A percentile compares a stretch with the other conserved stretches of the same genome.
Conservation (phyloP, 768 basidiomycete genomes). For the Lyophyllum shimeji region DNA sequence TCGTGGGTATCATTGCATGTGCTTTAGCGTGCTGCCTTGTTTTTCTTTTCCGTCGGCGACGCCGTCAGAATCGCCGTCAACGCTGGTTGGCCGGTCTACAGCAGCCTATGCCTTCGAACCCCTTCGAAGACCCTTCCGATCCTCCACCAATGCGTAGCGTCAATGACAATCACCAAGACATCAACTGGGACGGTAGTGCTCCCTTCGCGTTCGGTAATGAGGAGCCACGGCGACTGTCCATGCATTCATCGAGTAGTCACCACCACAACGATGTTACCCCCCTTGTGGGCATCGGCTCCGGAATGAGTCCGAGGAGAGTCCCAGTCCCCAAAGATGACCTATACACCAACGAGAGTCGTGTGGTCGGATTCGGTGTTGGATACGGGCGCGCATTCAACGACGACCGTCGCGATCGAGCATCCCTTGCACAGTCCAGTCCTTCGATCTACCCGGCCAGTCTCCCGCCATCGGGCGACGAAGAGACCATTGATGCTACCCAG, state of each 20-base stretch:
- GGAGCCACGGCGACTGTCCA: not conserved
- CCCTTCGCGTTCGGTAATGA: constrained; percentile 1
- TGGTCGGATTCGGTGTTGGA: constrained; percentile 4
- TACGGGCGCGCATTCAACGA: constrained; percentile 11
- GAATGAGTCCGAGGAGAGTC: constrained; percentile 5
- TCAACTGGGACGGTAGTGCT: constrained; percentile 1
- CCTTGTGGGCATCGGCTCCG: not conserved
- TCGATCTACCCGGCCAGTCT: constrained; percentile 50
- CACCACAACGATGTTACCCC: not conserved
- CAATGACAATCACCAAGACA: not conserved
- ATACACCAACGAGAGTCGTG: not conserved
- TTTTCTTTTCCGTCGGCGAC: constrained; percentile 42
- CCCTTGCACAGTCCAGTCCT: constrained; percentile 43
- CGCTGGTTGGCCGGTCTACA: constrained; percentile 37
- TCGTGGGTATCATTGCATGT: constrained; percentile 56
- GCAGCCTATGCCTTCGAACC: constrained; percentile 28
- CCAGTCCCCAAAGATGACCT: constrained; percentile 1
- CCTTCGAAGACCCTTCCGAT: constrained; percentile 32
- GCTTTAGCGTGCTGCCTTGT: constrained; percentile 44
- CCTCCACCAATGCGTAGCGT: constrained; percentile 19
- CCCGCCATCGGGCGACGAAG: constrained; percentile 33
- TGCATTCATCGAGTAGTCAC: constrained; percentile 3
- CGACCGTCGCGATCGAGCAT: constrained; percentile 22
- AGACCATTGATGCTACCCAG: constrained; percentile 18
- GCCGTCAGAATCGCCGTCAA: constrained; percentile 33